phyloP scores from a whole-genome alignment of 495 filamentous ascomycete genomes.

The Haplographium delicatum region DNA sequence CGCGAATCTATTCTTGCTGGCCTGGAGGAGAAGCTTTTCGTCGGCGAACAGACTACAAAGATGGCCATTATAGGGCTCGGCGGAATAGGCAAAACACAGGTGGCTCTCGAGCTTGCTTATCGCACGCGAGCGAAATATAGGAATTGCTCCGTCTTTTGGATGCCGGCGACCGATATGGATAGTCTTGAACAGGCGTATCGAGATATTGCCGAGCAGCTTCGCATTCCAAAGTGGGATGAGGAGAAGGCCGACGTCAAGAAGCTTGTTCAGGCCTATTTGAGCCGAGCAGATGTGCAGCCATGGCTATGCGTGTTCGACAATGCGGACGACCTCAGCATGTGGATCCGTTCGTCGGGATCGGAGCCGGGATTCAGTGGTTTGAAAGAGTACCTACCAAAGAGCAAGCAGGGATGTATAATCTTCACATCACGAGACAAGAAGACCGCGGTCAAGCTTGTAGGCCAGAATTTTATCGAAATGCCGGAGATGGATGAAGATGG shows the following conservation, averaged over 20 bases:
- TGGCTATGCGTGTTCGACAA: conserved; percentile 17
- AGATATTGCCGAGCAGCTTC: conserved; percentile 2
- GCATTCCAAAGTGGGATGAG: not conserved
- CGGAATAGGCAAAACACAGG: conserved; percentile 13
- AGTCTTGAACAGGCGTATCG: conserved; percentile 9
- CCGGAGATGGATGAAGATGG: conserved; percentile 30
- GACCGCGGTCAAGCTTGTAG: not conserved
- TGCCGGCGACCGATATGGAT: conserved; percentile 4
- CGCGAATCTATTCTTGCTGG: not conserved
- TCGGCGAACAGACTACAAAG: not conserved
- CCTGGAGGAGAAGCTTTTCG: not conserved
- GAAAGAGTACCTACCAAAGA: conserved; percentile 7
- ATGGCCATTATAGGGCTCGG: conserved; percentile 13
- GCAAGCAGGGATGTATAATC: conserved; percentile 2
- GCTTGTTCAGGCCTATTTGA: conserved; percentile 2
- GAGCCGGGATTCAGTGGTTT: not conserved
- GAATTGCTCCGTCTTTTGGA: conserved; percentile 10
- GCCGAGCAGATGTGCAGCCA: not conserved
- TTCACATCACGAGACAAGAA: conserved; percentile 12
- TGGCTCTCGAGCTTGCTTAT: conserved; percentile 10
- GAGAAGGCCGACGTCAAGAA: not conserved
- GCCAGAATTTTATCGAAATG: conserved; percentile 23
- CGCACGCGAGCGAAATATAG: not conserved
- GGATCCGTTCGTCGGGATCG: not conserved
- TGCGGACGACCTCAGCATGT: conserved; percentile 12